Base-by-base conservation (phyloP, 208 protist species). In the Acanthamoeba triangularis region DNA sequence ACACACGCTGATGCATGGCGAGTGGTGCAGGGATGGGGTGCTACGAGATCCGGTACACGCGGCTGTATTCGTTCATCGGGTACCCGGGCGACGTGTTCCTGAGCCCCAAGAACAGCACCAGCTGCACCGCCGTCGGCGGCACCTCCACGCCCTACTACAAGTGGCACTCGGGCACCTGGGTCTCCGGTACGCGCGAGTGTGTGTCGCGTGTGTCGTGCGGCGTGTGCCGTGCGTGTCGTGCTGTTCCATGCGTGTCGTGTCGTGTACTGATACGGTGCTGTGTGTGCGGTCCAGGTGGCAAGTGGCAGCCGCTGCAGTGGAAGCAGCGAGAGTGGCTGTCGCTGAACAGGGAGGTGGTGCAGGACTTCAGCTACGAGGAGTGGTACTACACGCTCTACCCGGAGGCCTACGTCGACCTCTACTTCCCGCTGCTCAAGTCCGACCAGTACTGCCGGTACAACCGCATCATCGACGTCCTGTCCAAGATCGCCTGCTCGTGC, bases 401-500 rank as follows among this genome's bases (percentile, higher is more conserved):
- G 10, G 11, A 87, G 28, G 78, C 78, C 78, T 87, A n/a, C 52
- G 47, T 61, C 41, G 5, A 87, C 1, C 47, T 87, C 47, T 87
- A 87, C 78, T 87, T 87, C 78, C 78, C 78, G 8, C n/a, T 87
- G 30, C 78, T 87, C 30, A 87, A 87, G 78, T 87, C 78, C 10
- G 78, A 87, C 52, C 78, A 87, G 78, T 54, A 87, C 78, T 87
- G 78, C 49, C 78, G 78, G 28, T 87, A 87, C 78, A 87, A 87
- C 30, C 78, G 78, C 78, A 87, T 87, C 78, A 87, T 87, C 47
- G 78, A 87, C 52, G 49, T 87, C 11, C 78, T 87, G 28, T 54
- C 78, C 78, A 87, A 87, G 78, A n/a, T 87, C 25, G 61, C 78
- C 23, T 87, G 78, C 52, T 87, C 74, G 74, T 82, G 74, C 41